A percentile compares a stretch with the other conserved stretches of the same genome.
Conservation (phyloP, 345 rosid species). For the Gossypium thurberi region DNA sequence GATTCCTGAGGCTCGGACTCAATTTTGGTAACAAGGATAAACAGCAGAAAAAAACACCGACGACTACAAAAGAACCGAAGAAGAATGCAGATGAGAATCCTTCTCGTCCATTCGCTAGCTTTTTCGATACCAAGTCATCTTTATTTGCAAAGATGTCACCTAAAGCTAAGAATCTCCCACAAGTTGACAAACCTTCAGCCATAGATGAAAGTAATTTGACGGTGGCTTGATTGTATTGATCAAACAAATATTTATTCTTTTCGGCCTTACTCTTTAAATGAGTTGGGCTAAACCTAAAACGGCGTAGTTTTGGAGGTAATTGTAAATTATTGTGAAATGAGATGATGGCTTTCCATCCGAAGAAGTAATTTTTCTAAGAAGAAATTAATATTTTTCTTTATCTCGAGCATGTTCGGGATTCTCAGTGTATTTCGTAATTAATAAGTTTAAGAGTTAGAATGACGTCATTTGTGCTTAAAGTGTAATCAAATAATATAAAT, state of each 20-base stretch:
- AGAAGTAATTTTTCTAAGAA: not conserved
- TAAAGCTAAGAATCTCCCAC: slow-evolving; percentile 32
- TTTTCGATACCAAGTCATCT: slow-evolving; percentile 80
- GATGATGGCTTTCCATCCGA: not conserved
- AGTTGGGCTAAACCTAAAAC: not conserved
- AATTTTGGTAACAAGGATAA: slow-evolving; percentile 61
- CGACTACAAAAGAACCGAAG: slow-evolving; percentile 27
- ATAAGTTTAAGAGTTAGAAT: not conserved
- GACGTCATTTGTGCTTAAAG: too few relatives aligned
- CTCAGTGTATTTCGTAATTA: not conserved
- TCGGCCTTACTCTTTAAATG: not conserved
- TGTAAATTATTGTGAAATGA: slow-evolving; percentile 26
- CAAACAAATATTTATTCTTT: not conserved
- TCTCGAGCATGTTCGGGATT: not conserved
- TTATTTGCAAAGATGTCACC: slow-evolving; percentile 70
- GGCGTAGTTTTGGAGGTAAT: slow-evolving; percentile 22
- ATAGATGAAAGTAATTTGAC: slow-evolving; percentile 56
- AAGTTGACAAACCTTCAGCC: slow-evolving; percentile 17
- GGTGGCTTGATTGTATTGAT: slow-evolving; percentile 25
- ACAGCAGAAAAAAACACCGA: slow-evolving; percentile 33
- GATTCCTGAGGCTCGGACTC: slow-evolving; percentile 55
- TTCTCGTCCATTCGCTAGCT: slow-evolving; percentile 47
- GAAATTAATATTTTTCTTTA: not conserved
- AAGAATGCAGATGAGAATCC: slow-evolving; percentile 41
- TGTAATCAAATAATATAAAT: too few relatives aligned